A percentile compares a stretch with the other conserved stretches of the same genome.
These are phyloP conservation scores for Lasiosphaeria miniovina DNA, from an alignment of 495 filamentous ascomycete species.

Conservation along the genomic window DNA sequence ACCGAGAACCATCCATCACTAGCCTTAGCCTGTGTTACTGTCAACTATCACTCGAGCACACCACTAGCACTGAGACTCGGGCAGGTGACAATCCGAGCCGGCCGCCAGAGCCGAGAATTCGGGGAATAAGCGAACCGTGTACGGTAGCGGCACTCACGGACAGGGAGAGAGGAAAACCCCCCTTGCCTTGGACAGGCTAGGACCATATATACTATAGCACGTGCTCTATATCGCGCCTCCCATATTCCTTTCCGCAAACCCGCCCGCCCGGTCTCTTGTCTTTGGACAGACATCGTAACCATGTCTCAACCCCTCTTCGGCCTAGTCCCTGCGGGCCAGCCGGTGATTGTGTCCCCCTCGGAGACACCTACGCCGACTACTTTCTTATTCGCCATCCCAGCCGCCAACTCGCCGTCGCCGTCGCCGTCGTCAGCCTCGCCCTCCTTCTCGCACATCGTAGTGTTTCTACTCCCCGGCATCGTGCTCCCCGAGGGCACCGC, in stretches of 20 bases:
- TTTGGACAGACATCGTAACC: neutral
- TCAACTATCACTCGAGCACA: neutral
- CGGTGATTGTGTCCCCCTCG: conserved; percentile 44
- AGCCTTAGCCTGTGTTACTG: neutral
- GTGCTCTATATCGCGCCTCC: too few relatives aligned
- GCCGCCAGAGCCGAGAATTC: neutral
- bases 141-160: neutral
- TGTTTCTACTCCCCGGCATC: conserved; percentile 84
- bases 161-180: neutral
- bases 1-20: neutral
- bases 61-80: neutral
- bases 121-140: neutral
- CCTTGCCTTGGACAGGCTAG: too few relatives aligned
- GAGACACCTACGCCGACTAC: conserved; percentile 34
- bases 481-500: conserved; percentile 71
- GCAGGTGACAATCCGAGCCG: conserved; percentile 2
- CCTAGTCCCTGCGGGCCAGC: conserved; percentile 50
- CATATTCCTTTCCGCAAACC: too few relatives aligned
- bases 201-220: too few relatives aligned
- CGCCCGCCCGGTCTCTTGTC: too few relatives aligned
- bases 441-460: conserved; percentile 72
- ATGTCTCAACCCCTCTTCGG: conserved; percentile 40
- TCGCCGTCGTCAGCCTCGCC: too few relatives aligned
- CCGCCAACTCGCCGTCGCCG: conserved; percentile 14
- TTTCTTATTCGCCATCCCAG: conserved; percentile 46